Percentiles rank a stretch among this genome's conserved stretches.
Conservation (phyloP, 306 rosid species). For the Comarum palustre region DNA sequence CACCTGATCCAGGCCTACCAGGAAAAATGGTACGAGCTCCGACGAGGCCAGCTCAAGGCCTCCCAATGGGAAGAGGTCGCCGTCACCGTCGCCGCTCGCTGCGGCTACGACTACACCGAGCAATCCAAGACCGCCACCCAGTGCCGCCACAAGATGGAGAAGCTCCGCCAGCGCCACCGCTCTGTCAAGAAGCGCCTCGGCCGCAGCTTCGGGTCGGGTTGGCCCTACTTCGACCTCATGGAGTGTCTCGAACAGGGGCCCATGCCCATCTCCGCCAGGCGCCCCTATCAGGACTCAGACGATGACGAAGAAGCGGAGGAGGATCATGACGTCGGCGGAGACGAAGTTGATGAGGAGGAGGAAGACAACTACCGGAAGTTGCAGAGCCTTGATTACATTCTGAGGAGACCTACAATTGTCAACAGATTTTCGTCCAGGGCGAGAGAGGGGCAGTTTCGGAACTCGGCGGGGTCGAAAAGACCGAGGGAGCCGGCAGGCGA, state of each 20-base stretch:
- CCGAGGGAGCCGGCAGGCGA: slow-evolving; percentile 19
- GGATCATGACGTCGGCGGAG: neutral
- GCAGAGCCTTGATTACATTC: slow-evolving; percentile 46
- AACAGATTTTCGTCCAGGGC: slow-evolving; percentile 24
- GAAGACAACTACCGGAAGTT: slow-evolving; percentile 27
- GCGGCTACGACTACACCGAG: slow-evolving; percentile 60
- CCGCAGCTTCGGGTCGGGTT: slow-evolving; percentile 21
- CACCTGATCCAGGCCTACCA: slow-evolving; percentile 79
- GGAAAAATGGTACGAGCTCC: slow-evolving; percentile 80
- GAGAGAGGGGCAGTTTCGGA: slow-evolving; percentile 10
- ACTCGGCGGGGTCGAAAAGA: slow-evolving; percentile 22
- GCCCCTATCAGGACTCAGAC: slow-evolving; percentile 6
- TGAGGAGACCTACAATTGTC: slow-evolving; percentile 25
- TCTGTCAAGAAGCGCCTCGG: slow-evolving; percentile 43
- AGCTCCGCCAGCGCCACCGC: slow-evolving; percentile 86
- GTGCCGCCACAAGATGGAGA: slow-evolving; percentile 94
- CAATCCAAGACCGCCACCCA: slow-evolving; percentile 65
- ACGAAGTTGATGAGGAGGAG: slow-evolving; percentile 16
- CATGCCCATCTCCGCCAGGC: slow-evolving; percentile 61
- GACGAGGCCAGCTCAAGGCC: slow-evolving; percentile 73
- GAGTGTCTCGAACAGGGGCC: slow-evolving; percentile 75
- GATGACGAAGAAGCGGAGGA: neutral
- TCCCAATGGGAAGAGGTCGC: slow-evolving; percentile 92
- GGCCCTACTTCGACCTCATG: slow-evolving; percentile 81
- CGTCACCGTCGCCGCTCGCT: slow-evolving; percentile 70